Conservation (phyloP, 495 filamentous ascomycete genomes). For the Polyplosphaeria fusca region DNA sequence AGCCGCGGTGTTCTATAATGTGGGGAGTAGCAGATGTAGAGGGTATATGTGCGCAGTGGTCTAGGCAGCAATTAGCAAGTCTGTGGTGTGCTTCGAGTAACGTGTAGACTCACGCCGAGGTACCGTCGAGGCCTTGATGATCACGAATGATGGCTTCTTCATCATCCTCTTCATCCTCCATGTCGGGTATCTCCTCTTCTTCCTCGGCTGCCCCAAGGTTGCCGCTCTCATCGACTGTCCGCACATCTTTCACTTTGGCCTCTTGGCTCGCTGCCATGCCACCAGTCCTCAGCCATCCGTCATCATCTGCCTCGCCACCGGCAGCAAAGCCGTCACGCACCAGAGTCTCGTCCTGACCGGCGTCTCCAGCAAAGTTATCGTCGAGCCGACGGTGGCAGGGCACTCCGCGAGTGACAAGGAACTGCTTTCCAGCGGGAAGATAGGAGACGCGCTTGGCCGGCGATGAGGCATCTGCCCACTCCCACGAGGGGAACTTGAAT, state of each 20-base stretch:
- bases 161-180: constrained; percentile 97
- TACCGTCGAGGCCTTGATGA: constrained; percentile 51
- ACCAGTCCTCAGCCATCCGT: constrained; percentile 89
- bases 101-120: constrained; percentile 60
- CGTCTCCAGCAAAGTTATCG: constrained; percentile 86
- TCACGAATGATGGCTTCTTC: constrained; percentile 96
- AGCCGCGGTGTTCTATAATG: constrained; percentile 96
- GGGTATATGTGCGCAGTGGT: constrained; percentile 83
- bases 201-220: constrained; percentile 69
- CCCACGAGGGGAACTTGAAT: constrained; percentile 98
- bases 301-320: constrained; percentile 59
- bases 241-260: constrained; percentile 71
- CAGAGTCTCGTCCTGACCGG: constrained; percentile 76
- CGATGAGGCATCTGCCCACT: constrained; percentile 86
- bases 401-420: constrained; percentile 87
- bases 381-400: constrained; percentile 89
- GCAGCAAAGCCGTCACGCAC: constrained; percentile 69
- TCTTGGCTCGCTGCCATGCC: constrained; percentile 69
- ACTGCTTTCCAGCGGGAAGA: constrained; percentile 90
- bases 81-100: neutral
- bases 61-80: constrained; percentile 45
- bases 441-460: constrained; percentile 72
- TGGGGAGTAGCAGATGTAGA: constrained; percentile 96
- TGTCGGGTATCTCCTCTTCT: constrained; percentile 88
- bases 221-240: constrained; percentile 78